Base-by-base conservation (phyloP, 1,284 basidiomycete species). In the Hymenochaete sp. region DNA sequence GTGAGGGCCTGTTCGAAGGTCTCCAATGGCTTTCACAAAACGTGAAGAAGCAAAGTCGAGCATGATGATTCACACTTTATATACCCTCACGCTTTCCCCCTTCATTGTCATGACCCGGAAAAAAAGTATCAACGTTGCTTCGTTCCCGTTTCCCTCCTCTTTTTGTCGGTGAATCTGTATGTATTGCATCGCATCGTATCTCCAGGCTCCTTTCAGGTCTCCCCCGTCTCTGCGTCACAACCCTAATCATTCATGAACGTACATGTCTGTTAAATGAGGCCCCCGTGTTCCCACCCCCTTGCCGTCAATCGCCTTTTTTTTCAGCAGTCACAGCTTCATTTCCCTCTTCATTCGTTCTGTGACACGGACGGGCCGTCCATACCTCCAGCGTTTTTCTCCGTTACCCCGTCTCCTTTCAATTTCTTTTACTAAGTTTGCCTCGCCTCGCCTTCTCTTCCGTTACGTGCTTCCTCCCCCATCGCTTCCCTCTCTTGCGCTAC, bases 21-120 rank as follows among this genome's bases (percentile, higher is more conserved):
- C 75, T 97, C 39, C 89, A 93, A 66, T 97, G 93, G 93, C 70
- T 97, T 57, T 93, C 89, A 45, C 89, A 93, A 67, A 95, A 95
- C 63, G 90, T 95, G 61, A 93, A 93, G 76, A 88, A 88, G 64
- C 49, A 47, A 41, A 81, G 82, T 53, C 80, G 84, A 63, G 75
- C 73, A 63, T 85, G 59, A 69, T 13, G 14, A 14, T n/a, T n/a
- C 13, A 31, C 13, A 5, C 13, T 35, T 35, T n/a, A n/a, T n/a
- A n/a, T n/a, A n/a, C n/a, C n/a, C n/a, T n/a, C n/a, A n/a, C n/a
- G n/a, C n/a, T n/a, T n/a, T n/a, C n/a, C n/a, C n/a, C n/a, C n/a
- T n/a, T n/a, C n/a, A n/a, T n/a, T n/a, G n/a, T n/a, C n/a, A n/a
- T n/a, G n/a, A n/a, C n/a, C n/a, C n/a, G n/a, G n/a, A n/a, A n/a